These are phyloP conservation scores for Zelopaecilomyces penicillatus DNA, from an alignment of 2,329 filamentous ascomycete species.

Conservation along the genomic window DNA sequence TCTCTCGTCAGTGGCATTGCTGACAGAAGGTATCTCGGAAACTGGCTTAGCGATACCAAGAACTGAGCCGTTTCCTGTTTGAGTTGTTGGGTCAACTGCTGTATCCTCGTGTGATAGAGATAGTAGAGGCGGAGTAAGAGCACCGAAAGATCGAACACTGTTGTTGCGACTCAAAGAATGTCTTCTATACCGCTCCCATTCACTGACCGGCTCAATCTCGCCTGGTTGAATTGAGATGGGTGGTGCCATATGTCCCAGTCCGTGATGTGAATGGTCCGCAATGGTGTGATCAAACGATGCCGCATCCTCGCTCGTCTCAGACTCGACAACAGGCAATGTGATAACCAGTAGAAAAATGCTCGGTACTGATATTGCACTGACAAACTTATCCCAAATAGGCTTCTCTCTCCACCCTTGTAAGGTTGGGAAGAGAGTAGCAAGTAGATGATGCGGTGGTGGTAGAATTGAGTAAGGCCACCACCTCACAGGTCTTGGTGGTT, in stretches of 20 bases:
- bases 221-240: conserved; percentile 27
- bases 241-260: conserved; percentile 23
- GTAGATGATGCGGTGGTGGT: conserved; percentile 62
- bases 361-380: conserved; percentile 77
- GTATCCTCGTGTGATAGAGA: conserved; percentile 16
- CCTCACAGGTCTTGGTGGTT: conserved; percentile 39
- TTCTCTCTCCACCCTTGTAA: conserved; percentile 76
- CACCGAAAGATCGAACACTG: conserved; percentile 12
- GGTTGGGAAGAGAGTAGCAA: conserved; percentile 77
- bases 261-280: conserved; percentile 21
- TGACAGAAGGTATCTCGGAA: conserved; percentile 25
- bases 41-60: conserved; percentile 19
- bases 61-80: not conserved
- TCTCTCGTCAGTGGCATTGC: conserved; percentile 28
- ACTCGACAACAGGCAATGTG: conserved; percentile 85
- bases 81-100: conserved; percentile 6
- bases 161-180: conserved; percentile 28
- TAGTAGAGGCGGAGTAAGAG: conserved; percentile 10
- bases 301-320: conserved; percentile 43
- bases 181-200: conserved; percentile 52
- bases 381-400: conserved; percentile 70
- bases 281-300: conserved; percentile 17
- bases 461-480: conserved; percentile 80
- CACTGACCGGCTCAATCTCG: conserved; percentile 36
- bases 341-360: conserved; percentile 85